Base-by-base conservation (phyloP, 2,329 filamentous ascomycete species). In the Hypoxylon sp. region DNA sequence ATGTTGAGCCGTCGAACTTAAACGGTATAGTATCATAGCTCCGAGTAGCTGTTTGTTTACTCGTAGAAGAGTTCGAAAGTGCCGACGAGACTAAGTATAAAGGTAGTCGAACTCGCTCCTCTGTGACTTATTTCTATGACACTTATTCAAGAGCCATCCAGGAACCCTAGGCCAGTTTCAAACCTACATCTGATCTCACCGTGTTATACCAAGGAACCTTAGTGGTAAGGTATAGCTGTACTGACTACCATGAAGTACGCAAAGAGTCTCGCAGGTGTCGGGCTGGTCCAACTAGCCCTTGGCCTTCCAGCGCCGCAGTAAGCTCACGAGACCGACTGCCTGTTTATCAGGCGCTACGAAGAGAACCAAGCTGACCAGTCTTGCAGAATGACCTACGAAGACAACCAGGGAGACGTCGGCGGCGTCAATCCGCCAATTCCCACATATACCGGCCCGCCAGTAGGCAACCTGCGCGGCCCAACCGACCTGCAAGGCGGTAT, bases 381-480 rank as follows among this genome's bases (percentile, higher is more conserved):
- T 8, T 13, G 5, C 9, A 77, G 75, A 50, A 75, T 78, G 66
- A 73, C 72, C 27, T 77, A 78, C 52, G 78, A 72, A 4, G 76
- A 78, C 50, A 80, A 80, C 55, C 69, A 65, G 1, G 78, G 77
- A 2, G 67, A 75, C 1, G 75, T 80, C 5, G 78, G 69, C 7
- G 79, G 77, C 9, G 69, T 80, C 2, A 65, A 67, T 18, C 69
- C 76, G 2, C 74, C 76, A 0, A 70, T 73, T 6, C 73, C 78
- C 0, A 74, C 72, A 0, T 75, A 75, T 3, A 74, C 11, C 11
- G 60, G 75, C 2, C 66, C 70, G 7, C 56, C 74, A 1, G 69
- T 71, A 4, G 78, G 79, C 17, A 74, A 74, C 27, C 70, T 80
- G 0, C 77, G 78, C 52, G 78, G 78, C 11, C 71, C 72, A 24